These are phyloP conservation scores for Chaetomium sp. DNA, from an alignment of 2,329 filamentous ascomycete genomes.

Conservation along the genomic window DNA sequence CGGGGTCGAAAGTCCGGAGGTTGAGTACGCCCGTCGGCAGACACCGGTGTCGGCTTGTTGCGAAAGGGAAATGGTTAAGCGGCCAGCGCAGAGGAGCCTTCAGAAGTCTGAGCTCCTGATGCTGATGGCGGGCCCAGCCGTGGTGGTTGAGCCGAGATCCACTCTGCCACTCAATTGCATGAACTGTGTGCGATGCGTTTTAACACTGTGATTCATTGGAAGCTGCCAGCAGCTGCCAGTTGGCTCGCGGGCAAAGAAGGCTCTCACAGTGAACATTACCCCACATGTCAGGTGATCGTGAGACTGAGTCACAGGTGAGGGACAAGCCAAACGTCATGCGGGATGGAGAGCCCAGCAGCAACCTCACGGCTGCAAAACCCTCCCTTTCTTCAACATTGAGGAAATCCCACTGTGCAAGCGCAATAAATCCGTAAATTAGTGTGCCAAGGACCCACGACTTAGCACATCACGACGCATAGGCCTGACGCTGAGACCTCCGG, in stretches of 20 bases:
- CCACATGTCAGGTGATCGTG: conserved; percentile 23
- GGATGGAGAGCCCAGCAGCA: conserved; percentile 1
- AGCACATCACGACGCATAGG: not conserved
- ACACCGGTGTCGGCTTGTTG: conserved; percentile 1
- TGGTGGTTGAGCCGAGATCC: not conserved
- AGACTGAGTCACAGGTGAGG: conserved; percentile 21
- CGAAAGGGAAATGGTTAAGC: not conserved
- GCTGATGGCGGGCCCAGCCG: not conserved
- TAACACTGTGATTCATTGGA: conserved; percentile 3
- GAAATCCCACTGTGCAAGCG: not conserved
- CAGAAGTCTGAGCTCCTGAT: conserved; percentile 1
- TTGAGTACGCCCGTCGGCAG: not conserved
- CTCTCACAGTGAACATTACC: not conserved
- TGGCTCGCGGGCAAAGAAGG: not conserved
- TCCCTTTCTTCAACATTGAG: not conserved
- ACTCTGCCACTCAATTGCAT: not conserved
- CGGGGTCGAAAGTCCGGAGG: not conserved
- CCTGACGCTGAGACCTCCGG: no score
- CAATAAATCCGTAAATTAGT: not conserved
- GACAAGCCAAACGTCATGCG: conserved; percentile 19
- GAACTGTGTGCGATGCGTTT: conserved; percentile 1
- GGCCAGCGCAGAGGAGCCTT: not conserved
- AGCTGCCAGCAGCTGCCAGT: conserved; percentile 8
- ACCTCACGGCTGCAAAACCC: conserved; percentile 3
- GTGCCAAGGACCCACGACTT: not conserved